Evolutionary conservation across 164 flowering plant genomes (phyloP), one percentile per base, ranked within the genome.

Genomic region (Stephania japonica): DNA sequence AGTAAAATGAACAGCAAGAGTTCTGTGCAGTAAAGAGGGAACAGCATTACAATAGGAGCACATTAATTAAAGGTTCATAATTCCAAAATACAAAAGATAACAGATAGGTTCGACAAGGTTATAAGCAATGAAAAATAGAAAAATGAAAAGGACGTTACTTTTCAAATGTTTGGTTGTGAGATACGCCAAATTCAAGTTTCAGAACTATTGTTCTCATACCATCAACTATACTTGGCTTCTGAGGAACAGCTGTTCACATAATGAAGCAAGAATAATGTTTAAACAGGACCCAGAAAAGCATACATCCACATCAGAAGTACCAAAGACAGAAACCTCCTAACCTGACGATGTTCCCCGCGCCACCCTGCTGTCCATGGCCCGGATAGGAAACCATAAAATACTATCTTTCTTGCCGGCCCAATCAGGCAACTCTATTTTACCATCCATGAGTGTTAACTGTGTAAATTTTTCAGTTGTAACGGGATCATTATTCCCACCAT

Each of bases 181-280:
- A 90, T 47, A 79, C 80, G 76, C 99, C 99, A 84, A 95, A 95
- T 75, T 90, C 97, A 78, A 95, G 97, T 81, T 89, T 93, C 75
- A 93, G 81, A 56, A 98, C 99, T 76, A 91, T 84, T 56, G 98
- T 95, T 81, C 98, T 88, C 96, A 95, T 86, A 38, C 98, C 97
- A 81, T 95, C 98, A 65, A 95, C 90, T 81, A 87, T 75, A 78
- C 92, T 93, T 76, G 80, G 90, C 76, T 74, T 86, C 81, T 79
- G 87, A 25, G 91, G 80, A 72, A 73, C 63, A 62, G 73, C 96
- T 87, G 91, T 70, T 68, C 81, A 74, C 68, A 67, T 72, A 19
- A 75, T 27, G 72, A 42, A 25, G 44, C 18, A 67, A 50, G 23
- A 47, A 32, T 72, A 65, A 67, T 64, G 42, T 24, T 68, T 47